Percentiles rank a stretch among this genome's conserved stretches.
Conservation (phyloP, 148 eudicot species). For the Linanthus parryae region DNA sequence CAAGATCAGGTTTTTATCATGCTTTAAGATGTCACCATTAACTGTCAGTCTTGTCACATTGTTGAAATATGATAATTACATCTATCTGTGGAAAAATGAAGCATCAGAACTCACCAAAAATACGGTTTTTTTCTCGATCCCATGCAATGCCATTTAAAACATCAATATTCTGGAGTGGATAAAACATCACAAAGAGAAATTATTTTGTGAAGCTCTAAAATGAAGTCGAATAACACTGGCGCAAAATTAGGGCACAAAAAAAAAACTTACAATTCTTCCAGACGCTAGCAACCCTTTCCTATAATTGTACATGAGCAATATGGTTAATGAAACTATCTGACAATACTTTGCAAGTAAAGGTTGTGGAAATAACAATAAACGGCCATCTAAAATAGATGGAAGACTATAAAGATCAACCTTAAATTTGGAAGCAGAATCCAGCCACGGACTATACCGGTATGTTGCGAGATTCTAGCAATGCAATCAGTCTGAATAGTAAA, state of each 20-base stretch:
- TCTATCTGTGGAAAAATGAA: no score
- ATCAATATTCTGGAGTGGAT: conserved; percentile 54
- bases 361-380: no score
- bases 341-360: no score
- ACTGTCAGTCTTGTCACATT: no score
- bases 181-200: conserved; percentile 1
- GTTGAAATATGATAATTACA: no score
- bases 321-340: no score
- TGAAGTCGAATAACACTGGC: not conserved
- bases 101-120: conserved; percentile 59
- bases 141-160: conserved; percentile 98
- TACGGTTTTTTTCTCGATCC: conserved; percentile 51
- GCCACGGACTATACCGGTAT: conserved; percentile 54
- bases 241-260: not conserved
- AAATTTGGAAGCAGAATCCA: conserved; percentile 86
- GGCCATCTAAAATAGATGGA: not conserved
- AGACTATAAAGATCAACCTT: conserved; percentile 39
- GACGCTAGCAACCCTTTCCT: conserved; percentile 52
- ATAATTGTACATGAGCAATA: no score
- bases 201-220: not conserved
- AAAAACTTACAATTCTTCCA: conserved; percentile 40
- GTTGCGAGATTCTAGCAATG: conserved; percentile 76
- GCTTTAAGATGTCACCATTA: no score
- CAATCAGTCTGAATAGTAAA: conserved; percentile 65
- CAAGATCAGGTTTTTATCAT: no score